These are phyloP conservation scores for Fonsecaea multimorphosa DNA, from an alignment of 2,329 filamentous ascomycete species.

Conservation along the genomic window DNA sequence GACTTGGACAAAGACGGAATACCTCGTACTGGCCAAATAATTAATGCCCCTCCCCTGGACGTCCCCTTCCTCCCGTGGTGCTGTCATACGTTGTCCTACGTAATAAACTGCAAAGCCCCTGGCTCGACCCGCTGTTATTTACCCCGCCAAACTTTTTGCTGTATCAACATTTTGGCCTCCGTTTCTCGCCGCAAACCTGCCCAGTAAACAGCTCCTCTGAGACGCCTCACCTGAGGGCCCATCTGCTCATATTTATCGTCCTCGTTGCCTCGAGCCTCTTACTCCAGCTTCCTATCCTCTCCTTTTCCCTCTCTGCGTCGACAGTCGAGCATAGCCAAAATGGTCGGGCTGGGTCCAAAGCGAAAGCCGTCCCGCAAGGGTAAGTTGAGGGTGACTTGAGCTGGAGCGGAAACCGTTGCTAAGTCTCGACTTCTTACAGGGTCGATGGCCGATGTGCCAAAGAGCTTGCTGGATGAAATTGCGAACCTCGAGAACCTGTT, in stretches of 20 bases:
- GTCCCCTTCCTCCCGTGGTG: background rate
- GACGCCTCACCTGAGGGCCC: constrained; percentile 1
- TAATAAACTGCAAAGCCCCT: background rate
- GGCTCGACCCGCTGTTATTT: background rate
- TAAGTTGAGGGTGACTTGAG: constrained; percentile 54
- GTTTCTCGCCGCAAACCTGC: constrained; percentile 20
- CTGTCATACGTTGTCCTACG: background rate
- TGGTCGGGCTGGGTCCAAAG: constrained; percentile 70
- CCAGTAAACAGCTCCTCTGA: constrained; percentile 3
- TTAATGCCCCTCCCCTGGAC: background rate
- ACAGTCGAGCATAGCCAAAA: constrained; percentile 42
- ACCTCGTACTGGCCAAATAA: too few species aligned
- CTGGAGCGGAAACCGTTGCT: background rate
- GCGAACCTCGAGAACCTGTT: constrained; percentile 83
- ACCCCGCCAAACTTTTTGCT: constrained; percentile 25
- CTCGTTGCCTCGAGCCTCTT: background rate
- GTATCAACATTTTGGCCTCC: constrained; percentile 27
- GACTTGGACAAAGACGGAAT: background rate
- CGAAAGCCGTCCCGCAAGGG: constrained; percentile 74
- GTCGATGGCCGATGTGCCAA: constrained; percentile 88
- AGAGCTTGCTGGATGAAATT: constrained; percentile 81
- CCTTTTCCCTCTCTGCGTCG: background rate
- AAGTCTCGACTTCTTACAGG: constrained; percentile 58
- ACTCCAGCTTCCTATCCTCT: background rate
- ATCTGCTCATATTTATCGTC: background rate